These are phyloP conservation scores for Zea luxurians DNA, from an alignment of 176 grass and related monocot genomes.

Conservation along the genomic window DNA sequence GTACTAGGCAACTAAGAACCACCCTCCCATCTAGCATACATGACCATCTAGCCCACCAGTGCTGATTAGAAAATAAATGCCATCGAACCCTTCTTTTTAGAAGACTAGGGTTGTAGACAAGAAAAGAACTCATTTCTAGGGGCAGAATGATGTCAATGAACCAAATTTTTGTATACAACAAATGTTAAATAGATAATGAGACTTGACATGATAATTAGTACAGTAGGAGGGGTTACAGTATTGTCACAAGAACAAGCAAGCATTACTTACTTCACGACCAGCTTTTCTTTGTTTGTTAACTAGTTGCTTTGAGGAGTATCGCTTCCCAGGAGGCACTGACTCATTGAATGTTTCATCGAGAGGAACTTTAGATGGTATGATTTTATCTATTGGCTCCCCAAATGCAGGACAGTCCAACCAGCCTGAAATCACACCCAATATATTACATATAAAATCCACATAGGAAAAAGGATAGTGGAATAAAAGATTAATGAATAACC, in stretches of 20 bases:
- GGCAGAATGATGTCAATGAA: not conserved
- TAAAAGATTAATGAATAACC: slow-evolving; percentile 13
- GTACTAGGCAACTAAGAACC: not conserved
- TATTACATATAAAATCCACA: slow-evolving; percentile 19
- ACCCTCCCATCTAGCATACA: not conserved
- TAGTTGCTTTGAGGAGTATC: slow-evolving; percentile 96
- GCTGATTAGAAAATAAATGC: not conserved
- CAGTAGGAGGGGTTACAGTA: not conserved
- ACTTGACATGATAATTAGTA: slow-evolving; percentile 22
- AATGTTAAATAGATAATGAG: not conserved
- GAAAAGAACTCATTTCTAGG: not conserved
- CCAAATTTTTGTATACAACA: not conserved
- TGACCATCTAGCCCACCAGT: not conserved
- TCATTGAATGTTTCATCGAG: slow-evolving; percentile 98
- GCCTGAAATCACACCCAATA: slow-evolving; percentile 48
- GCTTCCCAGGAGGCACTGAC: slow-evolving; percentile 74
- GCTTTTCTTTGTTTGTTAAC: slow-evolving; percentile 90
- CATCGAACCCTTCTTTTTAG: not conserved
- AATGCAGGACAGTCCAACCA: slow-evolving; percentile 93
- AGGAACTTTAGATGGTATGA: slow-evolving; percentile 99
- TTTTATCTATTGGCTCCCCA: slow-evolving; percentile 87
- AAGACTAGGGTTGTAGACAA: not conserved
- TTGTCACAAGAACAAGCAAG: slow-evolving; percentile 8
- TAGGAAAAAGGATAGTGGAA: not conserved
- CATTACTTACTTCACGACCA: slow-evolving; percentile 75